Percentiles rank a stretch among this genome's conserved stretches.
Evolutionary conservation across 106 monocot species (phyloP).

Genomic region (Chionographis japonica): DNA sequence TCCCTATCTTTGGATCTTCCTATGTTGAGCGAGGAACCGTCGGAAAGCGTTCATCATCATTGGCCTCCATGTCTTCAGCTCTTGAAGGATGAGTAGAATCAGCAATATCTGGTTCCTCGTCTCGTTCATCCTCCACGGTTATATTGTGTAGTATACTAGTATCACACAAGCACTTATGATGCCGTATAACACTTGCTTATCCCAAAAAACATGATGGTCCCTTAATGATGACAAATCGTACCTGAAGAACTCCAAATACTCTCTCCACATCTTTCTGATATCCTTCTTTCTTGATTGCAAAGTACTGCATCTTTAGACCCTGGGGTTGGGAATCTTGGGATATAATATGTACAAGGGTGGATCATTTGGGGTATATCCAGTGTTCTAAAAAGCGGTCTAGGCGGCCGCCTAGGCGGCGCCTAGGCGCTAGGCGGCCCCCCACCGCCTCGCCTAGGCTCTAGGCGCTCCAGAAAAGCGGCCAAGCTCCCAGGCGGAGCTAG

Average conservation of each 20-base stretch:
- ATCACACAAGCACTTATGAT: neutral
- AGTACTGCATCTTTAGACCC: neutral
- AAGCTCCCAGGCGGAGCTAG: too few species aligned
- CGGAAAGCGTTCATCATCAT: neutral
- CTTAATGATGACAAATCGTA: too few species aligned
- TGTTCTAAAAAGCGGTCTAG: too few species aligned
- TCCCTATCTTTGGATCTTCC: neutral
- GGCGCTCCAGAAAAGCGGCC: too few species aligned
- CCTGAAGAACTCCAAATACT: too few species aligned
- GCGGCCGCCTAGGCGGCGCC: too few species aligned
- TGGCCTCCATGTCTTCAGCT: neutral
- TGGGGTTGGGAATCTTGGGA: neutral
- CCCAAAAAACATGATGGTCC: too few species aligned
- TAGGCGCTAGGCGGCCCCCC: too few species aligned
- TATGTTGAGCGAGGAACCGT: neutral
- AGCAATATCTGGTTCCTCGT: neutral
- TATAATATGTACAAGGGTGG: neutral
- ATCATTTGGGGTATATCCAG: neutral
- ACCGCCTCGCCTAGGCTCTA: too few species aligned
- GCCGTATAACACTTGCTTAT: neutral
- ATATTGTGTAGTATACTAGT: constrained; percentile 1
- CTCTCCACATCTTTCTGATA: neutral
- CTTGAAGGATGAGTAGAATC: neutral
- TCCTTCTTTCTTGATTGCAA: neutral
- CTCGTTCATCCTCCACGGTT: neutral